phyloP scores from a whole-genome alignment of 495 filamentous ascomycete genomes.

The Podospora pseudocomata region DNA sequence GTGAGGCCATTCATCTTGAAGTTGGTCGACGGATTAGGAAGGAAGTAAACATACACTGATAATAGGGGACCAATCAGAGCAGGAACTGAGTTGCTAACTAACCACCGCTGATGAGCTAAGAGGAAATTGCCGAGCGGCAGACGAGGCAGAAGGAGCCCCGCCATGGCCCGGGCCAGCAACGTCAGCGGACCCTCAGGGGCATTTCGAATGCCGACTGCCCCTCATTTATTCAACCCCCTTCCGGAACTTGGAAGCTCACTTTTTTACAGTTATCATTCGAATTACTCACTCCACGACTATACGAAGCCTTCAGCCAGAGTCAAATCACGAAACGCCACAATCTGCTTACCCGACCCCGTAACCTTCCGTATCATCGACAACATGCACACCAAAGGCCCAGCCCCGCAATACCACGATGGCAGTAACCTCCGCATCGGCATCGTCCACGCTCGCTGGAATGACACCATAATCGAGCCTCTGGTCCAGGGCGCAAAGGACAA shows the following conservation, averaged over 20 bases:
- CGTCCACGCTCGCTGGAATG: constrained; percentile 95
- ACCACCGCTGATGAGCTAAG: background rate
- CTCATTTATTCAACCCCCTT: background rate
- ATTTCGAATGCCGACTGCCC: background rate
- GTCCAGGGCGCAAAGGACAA: constrained; percentile 61
- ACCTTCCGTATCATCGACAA: background rate
- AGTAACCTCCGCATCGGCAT: constrained; percentile 85
- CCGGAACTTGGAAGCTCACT: background rate
- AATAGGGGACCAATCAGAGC: background rate
- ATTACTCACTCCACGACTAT: background rate
- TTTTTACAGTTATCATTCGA: background rate
- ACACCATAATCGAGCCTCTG: constrained; percentile 66
- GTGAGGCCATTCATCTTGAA: too few relatives aligned
- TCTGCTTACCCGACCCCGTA: too few relatives aligned
- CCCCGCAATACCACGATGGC: constrained; percentile 55
- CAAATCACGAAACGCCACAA: too few relatives aligned
- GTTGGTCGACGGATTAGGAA: background rate
- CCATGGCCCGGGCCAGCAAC: background rate
- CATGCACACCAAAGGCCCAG: constrained; percentile 46
- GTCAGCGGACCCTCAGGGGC: background rate
- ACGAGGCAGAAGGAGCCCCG: background rate
- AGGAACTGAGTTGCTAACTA: background rate
- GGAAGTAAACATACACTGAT: background rate
- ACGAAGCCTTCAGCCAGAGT: too few relatives aligned
- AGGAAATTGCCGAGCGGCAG: background rate